A percentile compares a stretch with the other conserved stretches of the same genome.
phyloP scores from a whole-genome alignment of 2,329 filamentous ascomycete genomes.

The Drechslerella coelobrocha region DNA sequence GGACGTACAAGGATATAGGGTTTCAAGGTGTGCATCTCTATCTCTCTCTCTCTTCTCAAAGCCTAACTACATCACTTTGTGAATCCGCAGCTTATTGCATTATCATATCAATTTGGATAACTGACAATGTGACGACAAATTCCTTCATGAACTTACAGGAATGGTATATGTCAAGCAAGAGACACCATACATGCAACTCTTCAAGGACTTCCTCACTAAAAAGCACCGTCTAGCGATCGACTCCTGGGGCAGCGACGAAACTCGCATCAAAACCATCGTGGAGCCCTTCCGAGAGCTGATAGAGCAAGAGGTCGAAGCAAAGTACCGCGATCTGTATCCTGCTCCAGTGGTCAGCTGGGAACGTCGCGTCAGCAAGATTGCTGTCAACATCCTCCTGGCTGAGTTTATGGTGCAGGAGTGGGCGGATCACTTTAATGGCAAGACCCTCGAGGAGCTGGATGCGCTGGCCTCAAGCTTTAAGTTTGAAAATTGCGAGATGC shows the following conservation, averaged over 20 bases:
- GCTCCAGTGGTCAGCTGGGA: conserved; percentile 63
- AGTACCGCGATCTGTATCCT: conserved; percentile 61
- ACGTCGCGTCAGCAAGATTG: conserved; percentile 61
- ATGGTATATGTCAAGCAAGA: conserved; percentile 64
- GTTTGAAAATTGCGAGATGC: conserved; percentile 64
- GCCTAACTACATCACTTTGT: background rate
- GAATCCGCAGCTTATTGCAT: background rate
- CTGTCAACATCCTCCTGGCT: conserved; percentile 63
- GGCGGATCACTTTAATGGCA: conserved; percentile 64
- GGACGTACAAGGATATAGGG: conserved; percentile 67
- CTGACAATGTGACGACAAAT: background rate
- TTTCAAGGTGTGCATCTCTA: conserved; percentile 60
- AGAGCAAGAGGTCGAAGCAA: conserved; percentile 59
- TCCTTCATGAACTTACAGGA: conserved; percentile 24
- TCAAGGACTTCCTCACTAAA: conserved; percentile 65
- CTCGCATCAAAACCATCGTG: conserved; percentile 56
- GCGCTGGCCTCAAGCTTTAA: conserved; percentile 63
- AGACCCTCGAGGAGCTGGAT: conserved; percentile 64
- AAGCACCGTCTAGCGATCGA: conserved; percentile 65
- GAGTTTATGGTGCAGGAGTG: conserved; percentile 65
- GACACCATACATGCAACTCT: conserved; percentile 63
- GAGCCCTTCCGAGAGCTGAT: conserved; percentile 61
- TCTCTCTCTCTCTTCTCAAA: no score
- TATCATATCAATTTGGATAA: background rate
- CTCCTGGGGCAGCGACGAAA: conserved; percentile 62